Evolutionary conservation across 2,329 filamentous ascomycete species (phyloP), one percentile per base, ranked within the genome.

Genomic region (Periconia digitata): DNA sequence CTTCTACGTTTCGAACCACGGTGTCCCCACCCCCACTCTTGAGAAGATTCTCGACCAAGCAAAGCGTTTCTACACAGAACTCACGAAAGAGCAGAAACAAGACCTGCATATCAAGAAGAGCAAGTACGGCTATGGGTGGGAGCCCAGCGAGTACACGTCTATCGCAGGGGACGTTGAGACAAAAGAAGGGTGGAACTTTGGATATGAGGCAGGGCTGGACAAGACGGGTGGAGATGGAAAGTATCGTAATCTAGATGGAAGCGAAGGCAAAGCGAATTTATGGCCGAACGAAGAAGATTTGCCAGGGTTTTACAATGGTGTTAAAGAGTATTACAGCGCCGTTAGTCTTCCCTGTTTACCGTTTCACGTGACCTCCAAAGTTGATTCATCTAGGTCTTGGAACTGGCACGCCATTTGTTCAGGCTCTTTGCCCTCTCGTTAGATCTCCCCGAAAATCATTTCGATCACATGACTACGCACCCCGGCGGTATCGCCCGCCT

Each of bases 131-230:
- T 64, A 72, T 27, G 73, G 73, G 1, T 76, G 66, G 63, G 73
- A 75, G 50, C 72, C 72, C 3, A 64, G 67, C 23, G 69, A 72
- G 38, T 73, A 67, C 44, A 74, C 72, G 0, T 72, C 67, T 8
- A 65, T 74, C 16, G 72, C 72, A 12, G 71, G 72, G 12, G 69
- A 68, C 27, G 54, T 64, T 15, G 72, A 76, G 55, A 69, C 67
- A 0, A 75, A 75, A 47, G 70, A 75, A 44, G 70, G 65, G 2
- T 75, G 74, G 58, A 75, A 75, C 43, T 74, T 69, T 57, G 68
- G 71, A 6, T 76, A 76, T 46, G 73, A 75, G 54, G 59, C 55
- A 17, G 63, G 54, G 8, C 59, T 76, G 6, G 74, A 75, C 46
- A 61, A 58, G 2, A 69, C 59, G 1, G 72, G 72, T 4, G 72